Percentiles rank a stretch among this genome's conserved stretches.
These are phyloP conservation scores for Linderniella brevidens DNA, from an alignment of 257 asterid species.

Conservation along the genomic window DNA sequence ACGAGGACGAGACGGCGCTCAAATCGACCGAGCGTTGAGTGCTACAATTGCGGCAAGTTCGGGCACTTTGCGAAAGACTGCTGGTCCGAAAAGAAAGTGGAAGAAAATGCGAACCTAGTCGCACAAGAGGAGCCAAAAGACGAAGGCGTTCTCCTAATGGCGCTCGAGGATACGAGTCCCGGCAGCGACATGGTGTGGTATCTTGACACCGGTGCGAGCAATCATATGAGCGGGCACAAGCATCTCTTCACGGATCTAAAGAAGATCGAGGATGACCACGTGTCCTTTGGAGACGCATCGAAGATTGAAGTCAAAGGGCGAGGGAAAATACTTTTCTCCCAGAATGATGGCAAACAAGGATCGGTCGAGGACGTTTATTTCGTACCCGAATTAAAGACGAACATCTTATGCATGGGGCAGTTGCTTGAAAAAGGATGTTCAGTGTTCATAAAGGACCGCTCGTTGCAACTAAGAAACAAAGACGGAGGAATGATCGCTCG, in stretches of 20 bases:
- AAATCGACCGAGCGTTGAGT: neutral
- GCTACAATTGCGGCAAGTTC: neutral
- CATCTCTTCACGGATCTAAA: slow-evolving; percentile 5
- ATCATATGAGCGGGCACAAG: slow-evolving; percentile 5
- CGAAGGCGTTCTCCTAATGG: neutral
- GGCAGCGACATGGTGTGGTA: slow-evolving; percentile 5
- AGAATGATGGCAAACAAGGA: neutral
- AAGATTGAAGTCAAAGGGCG: slow-evolving; percentile 5
- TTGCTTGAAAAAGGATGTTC: neutral
- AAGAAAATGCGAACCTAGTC: neutral
- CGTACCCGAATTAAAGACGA: neutral
- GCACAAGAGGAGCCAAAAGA: neutral
- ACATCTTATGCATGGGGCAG: no score
- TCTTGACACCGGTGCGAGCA: slow-evolving; percentile 2
- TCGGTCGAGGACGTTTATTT: neutral
- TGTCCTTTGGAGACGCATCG: slow-evolving; percentile 1
- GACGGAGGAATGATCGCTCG: neutral
- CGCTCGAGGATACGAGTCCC: no score
- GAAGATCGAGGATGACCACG: neutral
- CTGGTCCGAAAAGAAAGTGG: neutral
- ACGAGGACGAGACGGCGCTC: neutral
- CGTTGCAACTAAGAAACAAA: neutral
- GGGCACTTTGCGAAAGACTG: neutral
- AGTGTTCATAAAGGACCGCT: neutral
- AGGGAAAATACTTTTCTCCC: neutral